phyloP scores from a whole-genome alignment of 331 rosid species.

The Arachis monticola region DNA sequence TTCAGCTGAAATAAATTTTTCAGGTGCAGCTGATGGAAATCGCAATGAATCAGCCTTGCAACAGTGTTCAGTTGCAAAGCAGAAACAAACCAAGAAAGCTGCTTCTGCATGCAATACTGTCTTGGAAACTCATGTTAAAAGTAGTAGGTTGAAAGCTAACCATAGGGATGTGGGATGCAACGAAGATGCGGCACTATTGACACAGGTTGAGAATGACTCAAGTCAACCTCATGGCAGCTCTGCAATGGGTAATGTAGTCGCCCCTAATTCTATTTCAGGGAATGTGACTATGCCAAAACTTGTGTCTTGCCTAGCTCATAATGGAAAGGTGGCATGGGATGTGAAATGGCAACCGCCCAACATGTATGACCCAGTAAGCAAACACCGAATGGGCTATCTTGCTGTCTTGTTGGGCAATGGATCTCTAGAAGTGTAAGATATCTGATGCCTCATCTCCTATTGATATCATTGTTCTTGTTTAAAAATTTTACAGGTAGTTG shows the following conservation, averaged over 20 bases:
- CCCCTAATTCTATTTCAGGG: conserved; percentile 48
- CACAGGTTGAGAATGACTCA: conserved; percentile 44
- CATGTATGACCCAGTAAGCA: conserved; percentile 45
- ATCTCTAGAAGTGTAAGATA: conserved; percentile 90
- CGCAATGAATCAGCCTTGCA: conserved; percentile 41
- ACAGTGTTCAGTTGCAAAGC: conserved; percentile 44
- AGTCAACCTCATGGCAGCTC: conserved; percentile 43
- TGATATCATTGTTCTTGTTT: conserved; percentile 25
- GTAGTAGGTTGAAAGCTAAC: conserved; percentile 41
- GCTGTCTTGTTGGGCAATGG: conserved; percentile 93
- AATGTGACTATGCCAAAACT: conserved; percentile 73
- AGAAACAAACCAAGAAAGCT: conserved; percentile 35
- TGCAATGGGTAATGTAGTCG: conserved; percentile 38
- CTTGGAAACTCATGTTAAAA: conserved; percentile 34
- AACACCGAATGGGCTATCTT: conserved; percentile 87
- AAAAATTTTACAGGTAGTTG: background rate
- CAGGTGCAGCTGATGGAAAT: conserved; percentile 42
- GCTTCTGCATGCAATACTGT: conserved; percentile 43
- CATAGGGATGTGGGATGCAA: conserved; percentile 29
- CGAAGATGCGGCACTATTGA: conserved; percentile 43
- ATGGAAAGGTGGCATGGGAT: conserved; percentile 99
- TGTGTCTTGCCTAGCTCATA: conserved; percentile 80
- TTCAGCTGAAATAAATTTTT: conserved; percentile 52
- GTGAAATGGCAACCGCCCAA: conserved; percentile 83
- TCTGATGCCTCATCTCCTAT: conserved; percentile 32